Base-by-base conservation (phyloP, 1,139 yeast species). In the Taphrina betulina region DNA sequence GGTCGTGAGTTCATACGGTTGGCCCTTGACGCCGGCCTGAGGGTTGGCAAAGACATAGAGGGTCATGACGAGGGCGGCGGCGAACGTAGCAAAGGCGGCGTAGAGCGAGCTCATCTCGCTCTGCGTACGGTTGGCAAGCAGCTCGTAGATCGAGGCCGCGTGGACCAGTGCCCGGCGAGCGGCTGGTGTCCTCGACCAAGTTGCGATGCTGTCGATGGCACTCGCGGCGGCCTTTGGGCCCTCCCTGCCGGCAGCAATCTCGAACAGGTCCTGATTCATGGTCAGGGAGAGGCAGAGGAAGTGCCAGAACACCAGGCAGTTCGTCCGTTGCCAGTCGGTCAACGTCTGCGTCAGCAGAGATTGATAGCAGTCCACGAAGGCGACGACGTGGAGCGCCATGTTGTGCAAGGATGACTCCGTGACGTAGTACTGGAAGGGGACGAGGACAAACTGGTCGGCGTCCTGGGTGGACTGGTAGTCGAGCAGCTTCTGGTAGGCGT, bases 271-370 rank as follows among this genome's bases (percentile, higher is more conserved):
- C 40, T 42, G 44, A 24, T 50, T 50, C 46, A 40, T 40, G n/a
- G 46, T 31, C 17, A 50, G 24, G 14, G 40, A 31, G 1, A 50
- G 45, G 10, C 45, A 50, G 46, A 50, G 46, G 26, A 22, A 50
- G 37, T 50, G 54, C 54, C 54, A 50, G 23, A 50, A 50, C 17
- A 40, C 46, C 16, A 50, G 54, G 40, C 54, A 50, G 22, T 50
- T 50, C 8, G 46, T 29, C 23, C 46, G 14, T 24, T 50, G 54
- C 54, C 54, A 50, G 1, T 38, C 54, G 10, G 28, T 26, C 7
- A 41, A 41, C 12, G 33, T 33, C 5, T 26, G 44, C 12, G 54
- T 45, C 2, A 50, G 26, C 12, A 50, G 41, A 2, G 35, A 24
- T 12, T 33, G 40, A 34, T 29, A 50, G 14, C 36, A 28, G 33